phyloP scores from a whole-genome alignment of 1,284 basidiomycete species.

The Irpex rosettiformis region DNA sequence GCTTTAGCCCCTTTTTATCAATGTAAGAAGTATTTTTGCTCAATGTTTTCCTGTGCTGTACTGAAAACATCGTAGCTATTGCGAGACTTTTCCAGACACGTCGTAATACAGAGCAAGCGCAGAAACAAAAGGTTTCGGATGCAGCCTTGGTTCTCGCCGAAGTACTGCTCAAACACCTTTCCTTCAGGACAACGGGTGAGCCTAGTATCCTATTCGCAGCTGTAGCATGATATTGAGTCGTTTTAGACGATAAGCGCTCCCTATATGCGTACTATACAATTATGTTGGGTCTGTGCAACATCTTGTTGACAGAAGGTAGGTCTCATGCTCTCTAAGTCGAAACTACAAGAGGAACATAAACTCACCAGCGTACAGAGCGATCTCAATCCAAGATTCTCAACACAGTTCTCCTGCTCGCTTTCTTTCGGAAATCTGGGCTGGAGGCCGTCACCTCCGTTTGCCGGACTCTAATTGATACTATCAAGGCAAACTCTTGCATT shows the following conservation, averaged over 20 bases:
- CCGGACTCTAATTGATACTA: constrained; percentile 51
- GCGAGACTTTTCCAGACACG: constrained; percentile 87
- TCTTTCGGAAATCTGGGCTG: constrained; percentile 74
- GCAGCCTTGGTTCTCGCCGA: constrained; percentile 71
- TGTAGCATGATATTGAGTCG: constrained; percentile 9
- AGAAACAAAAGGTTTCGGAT: constrained; percentile 75
- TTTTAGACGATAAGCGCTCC: constrained; percentile 48
- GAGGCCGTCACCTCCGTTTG: constrained; percentile 65
- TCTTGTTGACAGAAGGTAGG: constrained; percentile 84
- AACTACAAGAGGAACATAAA: not conserved
- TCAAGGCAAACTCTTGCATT: constrained; percentile 49
- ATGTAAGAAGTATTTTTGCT: constrained; percentile 45
- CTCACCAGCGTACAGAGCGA: constrained; percentile 52
- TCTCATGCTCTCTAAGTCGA: constrained; percentile 4
- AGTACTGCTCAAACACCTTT: constrained; percentile 74
- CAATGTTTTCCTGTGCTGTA: not conserved
- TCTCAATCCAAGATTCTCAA: constrained; percentile 73
- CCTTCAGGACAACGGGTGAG: constrained; percentile 52
- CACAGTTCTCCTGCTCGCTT: constrained; percentile 76
- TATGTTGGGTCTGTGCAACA: constrained; percentile 69
- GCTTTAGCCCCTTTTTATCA: constrained; percentile 86
- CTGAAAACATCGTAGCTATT: constrained; percentile 55
- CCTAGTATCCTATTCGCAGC: constrained; percentile 4
- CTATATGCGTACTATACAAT: constrained; percentile 72
- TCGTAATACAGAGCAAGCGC: constrained; percentile 70